Evolutionary conservation across 805 yeast species (phyloP).

Genomic region (Maudiozyma turicensis): DNA sequence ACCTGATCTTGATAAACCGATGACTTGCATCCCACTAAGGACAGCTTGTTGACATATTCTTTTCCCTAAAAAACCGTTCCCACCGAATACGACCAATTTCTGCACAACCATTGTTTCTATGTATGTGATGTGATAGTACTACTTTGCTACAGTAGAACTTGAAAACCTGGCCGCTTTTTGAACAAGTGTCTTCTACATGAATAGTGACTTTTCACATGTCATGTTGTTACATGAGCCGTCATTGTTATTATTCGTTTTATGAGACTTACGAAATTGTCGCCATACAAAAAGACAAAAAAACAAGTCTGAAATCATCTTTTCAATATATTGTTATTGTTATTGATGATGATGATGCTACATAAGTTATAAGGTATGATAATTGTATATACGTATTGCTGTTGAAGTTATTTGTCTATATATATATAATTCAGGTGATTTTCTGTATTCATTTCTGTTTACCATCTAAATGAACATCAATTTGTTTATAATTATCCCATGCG

Average conservation of each 20-base stretch:
- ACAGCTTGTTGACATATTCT: slow-evolving; percentile 63
- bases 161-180: too few relatives aligned
- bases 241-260: too few relatives aligned
- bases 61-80: slow-evolving; percentile 73
- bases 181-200: too few relatives aligned
- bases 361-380: too few relatives aligned
- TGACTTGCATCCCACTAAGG: slow-evolving; percentile 51
- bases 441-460: slow-evolving; percentile 12
- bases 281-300: too few relatives aligned
- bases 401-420: neutral
- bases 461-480: slow-evolving; percentile 64
- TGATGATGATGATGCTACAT: too few relatives aligned
- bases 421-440: neutral
- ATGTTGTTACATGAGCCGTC: too few relatives aligned
- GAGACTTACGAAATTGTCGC: too few relatives aligned
- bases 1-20: slow-evolving; percentile 62
- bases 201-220: too few relatives aligned
- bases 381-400: neutral
- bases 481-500: slow-evolving; percentile 86
- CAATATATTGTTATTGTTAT: too few relatives aligned
- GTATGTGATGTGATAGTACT: neutral
- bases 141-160: too few relatives aligned
- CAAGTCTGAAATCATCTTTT: too few relatives aligned
- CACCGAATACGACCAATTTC: slow-evolving; percentile 67
- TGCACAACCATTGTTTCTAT: neutral